Conservation (phyloP, 129 eudicot species). For the Centrapalus pauciflorus region DNA sequence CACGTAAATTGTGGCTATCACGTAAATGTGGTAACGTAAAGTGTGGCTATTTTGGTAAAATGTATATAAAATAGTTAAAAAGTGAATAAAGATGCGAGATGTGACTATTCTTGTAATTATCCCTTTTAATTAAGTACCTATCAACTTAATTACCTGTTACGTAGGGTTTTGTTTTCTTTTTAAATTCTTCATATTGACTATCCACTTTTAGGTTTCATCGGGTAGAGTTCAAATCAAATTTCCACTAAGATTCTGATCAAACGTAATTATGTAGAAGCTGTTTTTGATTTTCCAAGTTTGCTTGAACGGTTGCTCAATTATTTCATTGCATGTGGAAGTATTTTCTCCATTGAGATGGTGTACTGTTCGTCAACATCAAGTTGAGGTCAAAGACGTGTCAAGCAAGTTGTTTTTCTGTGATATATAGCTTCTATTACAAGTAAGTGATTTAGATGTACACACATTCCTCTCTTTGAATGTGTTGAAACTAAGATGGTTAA, state of each 20-base stretch:
- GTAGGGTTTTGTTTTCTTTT: not conserved
- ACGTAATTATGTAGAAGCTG: not conserved
- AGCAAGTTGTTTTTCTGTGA: not conserved
- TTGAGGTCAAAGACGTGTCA: not conserved
- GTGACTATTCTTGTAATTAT: too few relatives aligned
- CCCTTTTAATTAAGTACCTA: too few relatives aligned
- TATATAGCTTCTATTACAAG: too few relatives aligned
- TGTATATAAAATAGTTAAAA: too few relatives aligned
- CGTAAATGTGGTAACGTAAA: too few relatives aligned
- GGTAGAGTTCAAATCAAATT: not conserved
- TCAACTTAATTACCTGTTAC: not conserved
- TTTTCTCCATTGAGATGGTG: not conserved
- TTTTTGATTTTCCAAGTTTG: not conserved
- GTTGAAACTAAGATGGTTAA: too few relatives aligned
- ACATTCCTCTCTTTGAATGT: not conserved
- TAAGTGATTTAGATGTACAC: not conserved
- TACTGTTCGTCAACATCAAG: too few relatives aligned
- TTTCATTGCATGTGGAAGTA: not conserved
- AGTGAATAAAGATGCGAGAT: too few relatives aligned
- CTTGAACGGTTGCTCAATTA: not conserved
- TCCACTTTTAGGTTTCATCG: not conserved
- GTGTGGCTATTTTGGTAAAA: too few relatives aligned
- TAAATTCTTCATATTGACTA: not conserved
- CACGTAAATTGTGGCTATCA: too few relatives aligned
- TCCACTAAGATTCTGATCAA: not conserved